Evolutionary conservation across 2,329 filamentous ascomycete species (phyloP).

Genomic region (Beauveria sp.): DNA sequence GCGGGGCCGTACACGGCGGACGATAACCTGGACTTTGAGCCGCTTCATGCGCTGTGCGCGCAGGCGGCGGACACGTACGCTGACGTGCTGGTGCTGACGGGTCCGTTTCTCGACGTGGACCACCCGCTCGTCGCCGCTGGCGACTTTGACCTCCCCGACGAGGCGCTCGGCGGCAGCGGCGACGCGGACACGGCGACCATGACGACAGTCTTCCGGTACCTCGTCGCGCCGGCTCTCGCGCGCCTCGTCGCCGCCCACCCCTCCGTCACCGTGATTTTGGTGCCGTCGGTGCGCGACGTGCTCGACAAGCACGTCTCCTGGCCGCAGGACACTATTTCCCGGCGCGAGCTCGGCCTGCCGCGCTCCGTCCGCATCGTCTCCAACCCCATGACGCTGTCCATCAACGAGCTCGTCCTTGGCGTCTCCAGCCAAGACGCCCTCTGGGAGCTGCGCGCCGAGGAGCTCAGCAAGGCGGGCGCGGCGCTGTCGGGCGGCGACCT

Average conservation of each 20-base stretch:
- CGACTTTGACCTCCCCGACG: conserved; percentile 68
- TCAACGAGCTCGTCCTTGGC: conserved; percentile 81
- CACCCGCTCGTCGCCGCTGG: conserved; percentile 79
- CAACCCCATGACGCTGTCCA: conserved; percentile 80
- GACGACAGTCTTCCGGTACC: conserved; percentile 72
- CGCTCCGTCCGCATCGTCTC: conserved; percentile 72
- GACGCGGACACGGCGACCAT: conserved; percentile 76
- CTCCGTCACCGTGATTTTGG: conserved; percentile 69
- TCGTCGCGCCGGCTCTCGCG: conserved; percentile 67
- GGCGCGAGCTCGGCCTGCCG: conserved; percentile 69
- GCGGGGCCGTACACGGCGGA: conserved; percentile 89
- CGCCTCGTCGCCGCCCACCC: conserved; percentile 65
- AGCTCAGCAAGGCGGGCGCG: conserved; percentile 34
- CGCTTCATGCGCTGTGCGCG: conserved; percentile 72
- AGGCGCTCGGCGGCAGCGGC: conserved; percentile 38
- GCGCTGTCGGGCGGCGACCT: conserved; percentile 36
- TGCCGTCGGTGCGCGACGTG: conserved; percentile 76
- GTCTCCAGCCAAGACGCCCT: conserved; percentile 79
- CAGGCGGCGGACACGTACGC: conserved; percentile 67
- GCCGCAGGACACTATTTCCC: conserved; percentile 58
- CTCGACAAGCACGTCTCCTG: conserved; percentile 80
- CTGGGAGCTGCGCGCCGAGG: conserved; percentile 71
- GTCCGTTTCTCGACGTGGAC: conserved; percentile 86
- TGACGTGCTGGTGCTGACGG: conserved; percentile 72
- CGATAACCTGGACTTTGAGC: conserved; percentile 84